Percentiles rank a stretch among this genome's conserved stretches.
Conservation (phyloP, 148 eudicot genomes). For the Camellia granthamiana region DNA sequence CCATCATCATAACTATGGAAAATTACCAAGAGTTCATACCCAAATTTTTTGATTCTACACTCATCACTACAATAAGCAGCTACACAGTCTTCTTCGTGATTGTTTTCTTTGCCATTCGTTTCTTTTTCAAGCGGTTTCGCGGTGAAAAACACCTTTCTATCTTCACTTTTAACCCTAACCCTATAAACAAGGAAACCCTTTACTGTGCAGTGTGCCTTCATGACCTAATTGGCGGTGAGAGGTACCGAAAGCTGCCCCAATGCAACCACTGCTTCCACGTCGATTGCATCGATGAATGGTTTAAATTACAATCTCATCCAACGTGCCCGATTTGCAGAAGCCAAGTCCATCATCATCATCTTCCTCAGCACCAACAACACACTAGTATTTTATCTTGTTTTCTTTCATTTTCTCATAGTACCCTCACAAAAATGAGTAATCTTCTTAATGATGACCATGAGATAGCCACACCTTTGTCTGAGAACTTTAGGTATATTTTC, state of each 20-base stretch:
- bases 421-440: neutral
- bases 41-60: neutral
- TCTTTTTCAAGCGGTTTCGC: neutral
- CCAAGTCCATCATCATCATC: neutral
- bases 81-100: neutral
- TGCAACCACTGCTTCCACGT: constrained; percentile 24
- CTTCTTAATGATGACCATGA: neutral
- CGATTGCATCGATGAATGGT: constrained; percentile 18
- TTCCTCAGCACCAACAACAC: neutral
- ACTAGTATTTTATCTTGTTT: neutral
- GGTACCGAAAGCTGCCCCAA: constrained; percentile 8
- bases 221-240: neutral
- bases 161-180: neutral
- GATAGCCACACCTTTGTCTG: neutral
- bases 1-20: neutral
- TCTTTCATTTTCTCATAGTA: neutral
- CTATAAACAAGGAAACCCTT: neutral
- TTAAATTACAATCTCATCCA: neutral
- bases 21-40: neutral
- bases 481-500: neutral
- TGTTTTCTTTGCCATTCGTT: neutral
- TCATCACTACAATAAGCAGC: no score
- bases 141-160: neutral
- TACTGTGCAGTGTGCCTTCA: constrained; percentile 18
- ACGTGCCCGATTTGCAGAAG: constrained; percentile 20